Conservation (phyloP, 2,329 filamentous ascomycete genomes). For the Sporothrix schenckii region DNA sequence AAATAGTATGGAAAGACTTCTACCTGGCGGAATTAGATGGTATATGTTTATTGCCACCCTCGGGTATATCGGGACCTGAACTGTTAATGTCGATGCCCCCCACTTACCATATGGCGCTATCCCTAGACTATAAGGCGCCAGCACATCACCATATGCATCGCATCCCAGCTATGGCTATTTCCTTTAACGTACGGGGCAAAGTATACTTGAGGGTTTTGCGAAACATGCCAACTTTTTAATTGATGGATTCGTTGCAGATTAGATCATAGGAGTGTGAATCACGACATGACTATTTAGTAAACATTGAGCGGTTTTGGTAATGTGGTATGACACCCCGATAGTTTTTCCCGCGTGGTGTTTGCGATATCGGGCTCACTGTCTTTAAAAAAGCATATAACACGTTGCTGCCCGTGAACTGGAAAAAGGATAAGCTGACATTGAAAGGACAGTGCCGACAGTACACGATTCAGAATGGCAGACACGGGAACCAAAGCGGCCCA, state of each 20-base stretch:
- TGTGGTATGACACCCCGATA: neutral
- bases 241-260: neutral
- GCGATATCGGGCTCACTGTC: conserved; percentile 1
- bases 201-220: neutral
- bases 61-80: conserved; percentile 6
- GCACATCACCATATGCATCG: conserved; percentile 9
- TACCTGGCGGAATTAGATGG: conserved; percentile 6
- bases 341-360: neutral
- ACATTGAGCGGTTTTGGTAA: conserved; percentile 8
- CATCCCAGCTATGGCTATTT: neutral
- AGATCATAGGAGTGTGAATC: neutral
- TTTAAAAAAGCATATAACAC: neutral
- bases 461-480: conserved; percentile 10
- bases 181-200: neutral
- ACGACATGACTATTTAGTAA: conserved; percentile 8
- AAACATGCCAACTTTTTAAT: neutral
- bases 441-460: conserved; percentile 5
- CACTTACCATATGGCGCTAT: conserved; percentile 9
- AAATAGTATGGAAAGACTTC: neutral
- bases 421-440: neutral
- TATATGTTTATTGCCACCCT: conserved; percentile 5
- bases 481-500: conserved; percentile 11
- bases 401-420: neutral
- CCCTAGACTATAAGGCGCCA: neutral
- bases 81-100: conserved; percentile 4